Conservation (phyloP, 2,329 filamentous ascomycete genomes). For the Acephala macrosclerotiorum region DNA sequence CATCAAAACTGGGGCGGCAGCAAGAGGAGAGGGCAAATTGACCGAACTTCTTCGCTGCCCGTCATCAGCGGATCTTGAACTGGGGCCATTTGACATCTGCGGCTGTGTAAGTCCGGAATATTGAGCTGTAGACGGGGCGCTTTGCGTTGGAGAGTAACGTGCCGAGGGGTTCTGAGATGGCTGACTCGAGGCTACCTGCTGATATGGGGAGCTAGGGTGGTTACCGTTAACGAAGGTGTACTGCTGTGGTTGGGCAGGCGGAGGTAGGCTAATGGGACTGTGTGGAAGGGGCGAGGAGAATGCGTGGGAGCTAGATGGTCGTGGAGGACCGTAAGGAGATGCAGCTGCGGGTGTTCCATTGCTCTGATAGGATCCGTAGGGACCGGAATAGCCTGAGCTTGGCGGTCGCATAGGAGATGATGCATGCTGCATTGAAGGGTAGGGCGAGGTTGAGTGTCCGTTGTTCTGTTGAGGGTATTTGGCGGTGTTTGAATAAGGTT, state of each 20-base stretch:
- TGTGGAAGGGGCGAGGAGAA: conserved; percentile 44
- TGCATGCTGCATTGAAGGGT: background rate
- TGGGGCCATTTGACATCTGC: conserved; percentile 27
- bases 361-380: conserved; percentile 26
- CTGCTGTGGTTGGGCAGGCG: conserved; percentile 37
- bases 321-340: conserved; percentile 22
- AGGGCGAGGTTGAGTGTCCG: too few relatives aligned
- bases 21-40: conserved; percentile 41
- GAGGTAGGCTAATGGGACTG: conserved; percentile 44
- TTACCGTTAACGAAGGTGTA: conserved; percentile 40
- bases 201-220: conserved; percentile 8
- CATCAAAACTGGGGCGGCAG: conserved; percentile 39
- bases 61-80: conserved; percentile 30
- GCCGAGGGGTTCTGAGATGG: background rate
- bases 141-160: conserved; percentile 27
- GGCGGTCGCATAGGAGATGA: conserved; percentile 11
- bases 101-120: conserved; percentile 20
- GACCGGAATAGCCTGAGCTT: conserved; percentile 20
- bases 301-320: conserved; percentile 38
- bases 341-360: conserved; percentile 19
- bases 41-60: conserved; percentile 37
- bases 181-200: conserved; percentile 5
- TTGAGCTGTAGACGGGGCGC: conserved; percentile 16
- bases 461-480: conserved; percentile 3
- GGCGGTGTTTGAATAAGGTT: background rate